These are phyloP conservation scores for Ceratobasidium sp. DNA, from an alignment of 1,284 basidiomycete genomes.

Conservation along the genomic window DNA sequence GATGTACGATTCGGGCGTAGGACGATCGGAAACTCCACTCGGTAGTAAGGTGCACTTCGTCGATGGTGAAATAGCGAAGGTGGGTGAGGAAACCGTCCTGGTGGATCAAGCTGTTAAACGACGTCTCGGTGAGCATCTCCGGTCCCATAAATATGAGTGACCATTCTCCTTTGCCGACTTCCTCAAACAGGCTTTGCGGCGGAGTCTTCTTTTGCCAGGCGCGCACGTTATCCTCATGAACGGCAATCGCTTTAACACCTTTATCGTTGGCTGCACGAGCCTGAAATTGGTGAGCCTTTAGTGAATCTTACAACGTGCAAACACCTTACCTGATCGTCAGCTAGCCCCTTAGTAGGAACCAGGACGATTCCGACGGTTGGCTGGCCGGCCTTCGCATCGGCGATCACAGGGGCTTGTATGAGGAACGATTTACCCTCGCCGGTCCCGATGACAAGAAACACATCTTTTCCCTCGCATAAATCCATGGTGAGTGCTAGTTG, in stretches of 20 bases:
- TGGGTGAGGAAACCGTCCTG: background rate
- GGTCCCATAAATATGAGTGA: background rate
- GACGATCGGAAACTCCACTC: background rate
- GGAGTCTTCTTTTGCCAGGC: background rate
- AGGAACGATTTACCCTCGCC: background rate
- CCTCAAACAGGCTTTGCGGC: background rate
- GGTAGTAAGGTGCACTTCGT: background rate
- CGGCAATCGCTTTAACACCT: background rate
- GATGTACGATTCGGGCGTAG: background rate
- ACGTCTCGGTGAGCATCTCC: constrained; percentile 1
- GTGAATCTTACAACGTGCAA: no score
- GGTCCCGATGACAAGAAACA: background rate
- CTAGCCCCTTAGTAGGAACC: constrained; percentile 51
- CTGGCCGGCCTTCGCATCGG: background rate
- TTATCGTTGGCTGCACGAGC: background rate
- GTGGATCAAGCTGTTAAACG: background rate
- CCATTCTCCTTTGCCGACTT: background rate
- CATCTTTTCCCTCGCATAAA: background rate
- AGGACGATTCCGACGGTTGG: constrained; percentile 54
- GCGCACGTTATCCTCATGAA: constrained; percentile 7
- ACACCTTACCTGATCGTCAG: constrained; percentile 10
- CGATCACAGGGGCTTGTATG: background rate
- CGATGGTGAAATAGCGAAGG: background rate
- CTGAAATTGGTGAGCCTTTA: background rate
- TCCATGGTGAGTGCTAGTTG: background rate